Base-by-base conservation (phyloP, 2,329 filamentous ascomycete species). In the Aphanocladium album region DNA sequence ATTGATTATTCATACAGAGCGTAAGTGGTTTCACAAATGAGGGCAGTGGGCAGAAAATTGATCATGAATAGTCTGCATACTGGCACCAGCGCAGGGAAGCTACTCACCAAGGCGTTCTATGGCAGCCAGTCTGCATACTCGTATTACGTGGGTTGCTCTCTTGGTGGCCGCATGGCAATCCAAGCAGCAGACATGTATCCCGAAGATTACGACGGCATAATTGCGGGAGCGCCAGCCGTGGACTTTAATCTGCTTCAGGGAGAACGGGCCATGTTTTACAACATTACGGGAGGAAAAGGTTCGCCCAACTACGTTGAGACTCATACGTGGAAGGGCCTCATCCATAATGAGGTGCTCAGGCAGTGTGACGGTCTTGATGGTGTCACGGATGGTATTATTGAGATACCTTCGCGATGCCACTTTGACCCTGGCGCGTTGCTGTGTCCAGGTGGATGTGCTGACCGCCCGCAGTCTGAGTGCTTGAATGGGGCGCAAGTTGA, bases 111-210 rank as follows among this genome's bases (percentile, higher is more conserved):
- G 16, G 66, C 70, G 0, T 83, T 82, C 68, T 86, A 86, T 65
- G 70, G 70, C 2, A 62, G 60, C 3, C 4, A 30, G 0, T 68
- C 74, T 0, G 68, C 71, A 0, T 79, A 78, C 57, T 79, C 76
- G 0, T 87, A 86, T 69, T 86, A 80, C 62, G 67, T 80, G 2
- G 84, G 84, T 8, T 87, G 84, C 66, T 86, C 82, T 0, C 80
- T 82, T 0, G 85, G 85, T 7, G 84, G 85, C 1, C 75, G 84
- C 0, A 82, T 87, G 72, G 84, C 82, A 3, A 72, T 84, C 37
- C 81, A 81, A 57, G 77, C 79, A 7, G 78, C 81, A 0, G 78
- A 86, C 64, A 67, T 72, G 16, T 85, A 78, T 62, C 82, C 84
- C 0, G 72, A 79, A 0, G 82, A 85, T 62, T 86, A 84, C 56